Conservation (phyloP, 1,284 basidiomycete genomes). For the Ceratobasidium sp. region DNA sequence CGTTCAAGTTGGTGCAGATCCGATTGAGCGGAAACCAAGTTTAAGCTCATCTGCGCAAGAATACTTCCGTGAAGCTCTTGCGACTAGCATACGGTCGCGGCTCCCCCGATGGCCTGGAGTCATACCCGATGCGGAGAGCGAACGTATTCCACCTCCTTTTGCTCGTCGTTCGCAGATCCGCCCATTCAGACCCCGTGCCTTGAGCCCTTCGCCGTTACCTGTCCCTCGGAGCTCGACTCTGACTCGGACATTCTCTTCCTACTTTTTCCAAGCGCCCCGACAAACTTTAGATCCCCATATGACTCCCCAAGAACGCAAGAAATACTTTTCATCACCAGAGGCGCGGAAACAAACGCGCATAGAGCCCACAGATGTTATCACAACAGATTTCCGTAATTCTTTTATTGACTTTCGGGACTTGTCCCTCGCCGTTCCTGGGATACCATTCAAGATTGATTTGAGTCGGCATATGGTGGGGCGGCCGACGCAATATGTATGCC, state of each 20-base stretch:
- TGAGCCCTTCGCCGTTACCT: not conserved
- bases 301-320: conserved; percentile 15
- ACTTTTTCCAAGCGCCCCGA: not conserved
- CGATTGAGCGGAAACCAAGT: not conserved
- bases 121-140: conserved; percentile 37
- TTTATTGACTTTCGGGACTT: conserved; percentile 40
- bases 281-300: not conserved
- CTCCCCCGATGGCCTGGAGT: conserved; percentile 32
- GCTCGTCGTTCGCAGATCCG: not conserved
- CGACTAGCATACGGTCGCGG: not conserved
- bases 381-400: conserved; percentile 29
- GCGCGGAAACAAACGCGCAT: conserved; percentile 14
- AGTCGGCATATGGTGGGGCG: conserved; percentile 35
- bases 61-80: conserved; percentile 19
- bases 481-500: conserved; percentile 37
- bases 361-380: conserved; percentile 30
- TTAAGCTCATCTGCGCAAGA: conserved; percentile 6
- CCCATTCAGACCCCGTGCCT: not conserved
- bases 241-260: conserved; percentile 1
- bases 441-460: conserved; percentile 33
- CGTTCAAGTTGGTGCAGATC: not conserved
- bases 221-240: not conserved
- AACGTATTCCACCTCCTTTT: conserved; percentile 1
- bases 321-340: conserved; percentile 7
- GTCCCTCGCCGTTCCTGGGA: conserved; percentile 18